These are phyloP conservation scores for Thalassiosira hispida DNA, from an alignment of 352 stramenopile genomes.

Conservation along the genomic window DNA sequence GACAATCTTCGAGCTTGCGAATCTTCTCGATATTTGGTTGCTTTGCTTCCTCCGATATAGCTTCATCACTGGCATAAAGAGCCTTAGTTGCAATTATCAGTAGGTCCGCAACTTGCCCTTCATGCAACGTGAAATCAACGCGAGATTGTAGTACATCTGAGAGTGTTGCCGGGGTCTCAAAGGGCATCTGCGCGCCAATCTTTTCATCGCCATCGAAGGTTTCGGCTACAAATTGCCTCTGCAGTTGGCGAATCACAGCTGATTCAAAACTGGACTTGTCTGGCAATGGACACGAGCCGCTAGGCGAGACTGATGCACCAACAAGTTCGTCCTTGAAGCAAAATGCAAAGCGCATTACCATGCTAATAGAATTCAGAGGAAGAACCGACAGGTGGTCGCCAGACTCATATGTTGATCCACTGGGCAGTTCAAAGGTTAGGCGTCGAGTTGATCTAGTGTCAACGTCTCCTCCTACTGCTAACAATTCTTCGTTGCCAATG, in stretches of 20 bases:
- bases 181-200: background rate
- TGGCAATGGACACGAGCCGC: no score
- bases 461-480: slow-evolving; percentile 4
- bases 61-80: background rate
- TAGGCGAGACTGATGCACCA: background rate
- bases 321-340: slow-evolving; percentile 14
- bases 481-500: slow-evolving; percentile 13
- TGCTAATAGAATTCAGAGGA: slow-evolving; percentile 11
- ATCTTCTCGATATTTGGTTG: background rate
- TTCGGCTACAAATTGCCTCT: background rate
- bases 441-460: background rate
- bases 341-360: background rate
- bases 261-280: no score
- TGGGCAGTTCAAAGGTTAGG: background rate
- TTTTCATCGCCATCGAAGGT: background rate
- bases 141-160: background rate
- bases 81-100: background rate
- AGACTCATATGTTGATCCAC: background rate
- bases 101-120: background rate
- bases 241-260: no score
- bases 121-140: slow-evolving; percentile 11
- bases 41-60: background rate
- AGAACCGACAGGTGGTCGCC: slow-evolving; percentile 14
- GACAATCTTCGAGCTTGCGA: background rate
- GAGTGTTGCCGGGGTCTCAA: slow-evolving; percentile 1